Base-by-base conservation (phyloP, 805 yeast species). In the Maudiozyma bulderi region DNA sequence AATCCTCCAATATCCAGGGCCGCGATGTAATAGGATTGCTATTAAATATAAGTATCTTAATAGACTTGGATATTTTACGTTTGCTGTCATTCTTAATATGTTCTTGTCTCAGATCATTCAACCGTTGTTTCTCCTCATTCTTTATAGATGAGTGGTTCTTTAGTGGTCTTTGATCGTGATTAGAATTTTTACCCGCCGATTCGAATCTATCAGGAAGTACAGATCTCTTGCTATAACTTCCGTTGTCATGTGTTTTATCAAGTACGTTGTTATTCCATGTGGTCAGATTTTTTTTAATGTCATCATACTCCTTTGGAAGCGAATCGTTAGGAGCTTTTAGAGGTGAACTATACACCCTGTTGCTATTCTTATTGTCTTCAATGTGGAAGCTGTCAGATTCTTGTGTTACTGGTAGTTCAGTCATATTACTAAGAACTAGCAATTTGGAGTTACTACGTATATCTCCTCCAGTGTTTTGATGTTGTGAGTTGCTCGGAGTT, bases 1-100 rank as follows among this genome's bases (percentile, higher is more conserved):
- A 65, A 47, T 65, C 69, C 48, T 65, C 69, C 30, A 60, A 53
- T 6, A 65, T 65, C 69, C 69, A 65, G 4, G 68, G 61, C 37
- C 56, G 57, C 13, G 49, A 48, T 2, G 62, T 60, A 1, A 57
- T 8, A 6, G 69, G 69, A 46, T 65, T 62, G 8, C 13, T 40
- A 42, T 59, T 60, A 14, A 65, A 53, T 42, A 53, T 45, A 2
- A 46, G 26, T 38, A 35, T 37, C 31, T 45, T 42, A 7, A 20
- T 37, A 29, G n/a, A 30, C 20, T 28, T 34, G 45, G 14, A 5
- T n/a, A 8, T 14, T 35, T 11, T 11, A 1, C 8, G 4, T n/a
- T n/a, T 9, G 6, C 31, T 11, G 38, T 26, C 37, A 20, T 14
- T 39, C 26, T 20, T 20, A 20, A 20, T 20, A 20, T 20, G 26